A percentile compares a stretch with the other conserved stretches of the same genome.
Evolutionary conservation across 2,329 filamentous ascomycete species (phyloP).

Genomic region (Monosporascus sp.): DNA sequence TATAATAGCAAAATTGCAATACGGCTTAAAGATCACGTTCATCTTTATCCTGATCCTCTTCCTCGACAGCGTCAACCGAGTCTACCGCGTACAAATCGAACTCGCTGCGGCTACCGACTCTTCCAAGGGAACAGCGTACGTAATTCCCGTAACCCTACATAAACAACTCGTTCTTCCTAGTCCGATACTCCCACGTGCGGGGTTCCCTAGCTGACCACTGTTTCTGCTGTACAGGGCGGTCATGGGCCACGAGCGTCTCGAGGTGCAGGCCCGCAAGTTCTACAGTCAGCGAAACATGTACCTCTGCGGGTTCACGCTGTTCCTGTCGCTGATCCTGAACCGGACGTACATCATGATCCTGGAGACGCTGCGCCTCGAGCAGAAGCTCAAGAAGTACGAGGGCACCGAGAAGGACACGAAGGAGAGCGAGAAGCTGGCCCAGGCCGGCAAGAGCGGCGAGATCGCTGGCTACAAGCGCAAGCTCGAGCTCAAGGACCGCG

Average conservation of each 20-base stretch:
- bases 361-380: slow-evolving; percentile 84
- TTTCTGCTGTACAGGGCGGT: slow-evolving; percentile 42
- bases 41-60: slow-evolving; percentile 99
- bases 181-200: no score
- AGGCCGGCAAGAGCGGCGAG: slow-evolving; percentile 70
- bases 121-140: slow-evolving; percentile 40
- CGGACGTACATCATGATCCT: slow-evolving; percentile 98
- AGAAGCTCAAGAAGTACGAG: slow-evolving; percentile 81
- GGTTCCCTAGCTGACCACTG: slow-evolving; percentile 3
- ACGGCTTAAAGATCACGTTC: slow-evolving; percentile 98
- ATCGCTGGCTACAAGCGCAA: slow-evolving; percentile 65
- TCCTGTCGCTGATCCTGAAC: slow-evolving; percentile 97
- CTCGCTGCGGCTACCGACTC: slow-evolving; percentile 67
- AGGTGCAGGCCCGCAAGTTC: slow-evolving; percentile 99
- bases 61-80: slow-evolving; percentile 90
- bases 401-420: slow-evolving; percentile 55
- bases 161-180: no score
- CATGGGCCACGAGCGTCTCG: slow-evolving; percentile 89
- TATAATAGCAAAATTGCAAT: slow-evolving; percentile 84
- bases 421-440: slow-evolving; percentile 65
- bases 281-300: slow-evolving; percentile 99
- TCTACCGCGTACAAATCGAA: slow-evolving; percentile 94
- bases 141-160: slow-evolving; percentile 13
- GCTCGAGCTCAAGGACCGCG: slow-evolving; percentile 72
- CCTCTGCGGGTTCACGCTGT: slow-evolving; percentile 97